Conservation (phyloP, 2,329 filamentous ascomycete genomes). For the Pyricularia grisea region DNA sequence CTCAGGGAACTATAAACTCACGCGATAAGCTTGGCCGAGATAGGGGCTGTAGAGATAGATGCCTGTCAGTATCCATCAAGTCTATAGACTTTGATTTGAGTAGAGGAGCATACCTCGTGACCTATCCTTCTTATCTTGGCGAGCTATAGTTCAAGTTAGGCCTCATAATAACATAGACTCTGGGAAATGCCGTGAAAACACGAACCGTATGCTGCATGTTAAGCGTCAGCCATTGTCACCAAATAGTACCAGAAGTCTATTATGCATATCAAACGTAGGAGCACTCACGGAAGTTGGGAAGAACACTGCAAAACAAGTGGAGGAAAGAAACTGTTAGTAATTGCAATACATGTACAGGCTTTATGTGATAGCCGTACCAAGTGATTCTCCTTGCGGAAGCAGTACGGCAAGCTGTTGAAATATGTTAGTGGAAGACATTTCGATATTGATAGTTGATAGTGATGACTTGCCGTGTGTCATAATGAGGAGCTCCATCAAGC, state of each 20-base stretch:
- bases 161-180: constrained; percentile 8
- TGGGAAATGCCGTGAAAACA: not conserved
- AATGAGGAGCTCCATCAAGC: constrained; percentile 91
- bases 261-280: not conserved
- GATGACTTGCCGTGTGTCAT: constrained; percentile 66
- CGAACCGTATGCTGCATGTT: constrained; percentile 4
- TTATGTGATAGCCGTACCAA: not conserved
- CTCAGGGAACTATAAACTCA: constrained; percentile 57
- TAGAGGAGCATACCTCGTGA: constrained; percentile 1
- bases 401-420: constrained; percentile 11
- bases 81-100: not conserved
- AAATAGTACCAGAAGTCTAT: not conserved
- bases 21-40: constrained; percentile 89
- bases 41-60: constrained; percentile 57
- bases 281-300: constrained; percentile 6
- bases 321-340: not conserved
- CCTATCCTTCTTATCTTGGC: constrained; percentile 90
- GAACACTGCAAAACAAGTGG: not conserved
- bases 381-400: constrained; percentile 15
- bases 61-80: not conserved
- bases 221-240: not conserved
- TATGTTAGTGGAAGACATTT: not conserved
- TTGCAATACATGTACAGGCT: not conserved
- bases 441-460: not conserved
- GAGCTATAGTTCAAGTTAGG: constrained; percentile 92